Base-by-base conservation (phyloP, 225 moss, liverwort and hornwort genomes). In the Straminergon stramineum region DNA sequence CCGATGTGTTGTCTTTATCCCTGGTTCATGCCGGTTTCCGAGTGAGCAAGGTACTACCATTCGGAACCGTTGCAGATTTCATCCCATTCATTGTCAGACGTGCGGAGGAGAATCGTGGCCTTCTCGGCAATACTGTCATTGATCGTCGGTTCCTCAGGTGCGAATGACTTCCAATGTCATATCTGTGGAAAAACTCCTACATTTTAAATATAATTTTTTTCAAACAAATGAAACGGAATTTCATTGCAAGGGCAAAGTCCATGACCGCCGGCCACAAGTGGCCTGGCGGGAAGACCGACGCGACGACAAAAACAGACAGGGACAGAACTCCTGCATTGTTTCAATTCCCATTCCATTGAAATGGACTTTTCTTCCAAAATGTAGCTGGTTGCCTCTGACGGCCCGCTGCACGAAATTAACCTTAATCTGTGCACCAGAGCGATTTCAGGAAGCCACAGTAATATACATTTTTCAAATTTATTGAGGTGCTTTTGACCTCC, bases 51-150 rank as follows among this genome's bases (percentile, higher is more conserved):
- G 76, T 93, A 63, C 69, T 99, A 58, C 92, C 97, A 15, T 96
- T 99, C 86, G 99, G 97, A 68, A 89, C 96, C 16, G 97, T 99
- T 66, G n/a, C 91, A 43, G 90, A 92, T 37, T 96, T 96, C 34
- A 91, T 99, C 32, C 97, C 99, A 26, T 99, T 94, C 87, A 94
- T 99, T 31, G 87, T 96, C 65, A 92, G 99, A 85, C 95, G 99
- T 89, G 99, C 96, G 41, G 95, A 95, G 84, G 97, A 99, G 91
- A 97, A 97, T 90, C 96, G 96, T 88, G 97, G 99, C 58, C 90
- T 97, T 43, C 88, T 97, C 14, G 95, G 95, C 82, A 96, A 95
- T 76, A 97, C 92, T 77, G 74, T 89, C 62, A 85, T 88, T 56
- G 97, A 97, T 88, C 94, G 99, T 73, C 92, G 86, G 76, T 85